A percentile compares a stretch with the other conserved stretches of the same genome.
phyloP scores from a whole-genome alignment of 2,329 filamentous ascomycete species.

The Fusarium drepaniforme region DNA sequence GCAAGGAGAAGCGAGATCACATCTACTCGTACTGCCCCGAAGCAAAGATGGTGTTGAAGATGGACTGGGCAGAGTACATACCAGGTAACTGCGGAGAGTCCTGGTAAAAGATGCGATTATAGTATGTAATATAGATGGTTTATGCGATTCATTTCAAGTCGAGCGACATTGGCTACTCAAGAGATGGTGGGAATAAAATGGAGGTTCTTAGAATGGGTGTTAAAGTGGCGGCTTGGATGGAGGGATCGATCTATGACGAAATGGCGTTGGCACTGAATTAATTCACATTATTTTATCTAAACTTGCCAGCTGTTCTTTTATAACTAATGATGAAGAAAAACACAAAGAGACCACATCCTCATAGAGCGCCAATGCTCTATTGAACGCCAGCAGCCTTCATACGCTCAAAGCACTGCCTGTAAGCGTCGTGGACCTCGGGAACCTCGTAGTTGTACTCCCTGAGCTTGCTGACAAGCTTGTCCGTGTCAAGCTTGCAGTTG shows the following conservation, averaged over 20 bases:
- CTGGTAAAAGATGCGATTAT: not conserved
- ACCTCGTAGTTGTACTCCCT: slow-evolving; percentile 69
- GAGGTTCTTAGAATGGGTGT: not conserved
- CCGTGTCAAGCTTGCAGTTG: slow-evolving; percentile 74
- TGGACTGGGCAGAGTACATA: slow-evolving; percentile 65
- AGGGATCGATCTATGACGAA: not conserved
- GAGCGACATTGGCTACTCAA: not conserved
- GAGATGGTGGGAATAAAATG: not conserved
- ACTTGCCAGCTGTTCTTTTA: slow-evolving; percentile 52
- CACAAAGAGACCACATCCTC: not conserved
- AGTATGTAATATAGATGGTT: not conserved
- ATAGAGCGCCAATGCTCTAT: slow-evolving; percentile 25
- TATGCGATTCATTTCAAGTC: not conserved
- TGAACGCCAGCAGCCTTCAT: slow-evolving; percentile 13
- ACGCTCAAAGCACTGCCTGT: slow-evolving; percentile 48
- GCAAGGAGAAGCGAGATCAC: slow-evolving; percentile 54
- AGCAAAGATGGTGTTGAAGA: slow-evolving; percentile 67
- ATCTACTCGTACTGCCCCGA: slow-evolving; percentile 71
- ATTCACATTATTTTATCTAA: not conserved
- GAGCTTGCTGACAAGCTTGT: slow-evolving; percentile 71
- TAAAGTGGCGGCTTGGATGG: not conserved
- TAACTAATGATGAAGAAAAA: slow-evolving; percentile 45
- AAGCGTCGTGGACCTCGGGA: slow-evolving; percentile 72
- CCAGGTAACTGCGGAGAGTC: slow-evolving; percentile 57
- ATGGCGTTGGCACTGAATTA: not conserved